These are phyloP conservation scores for Vicia faba DNA, from an alignment of 306 rosid species.

Conservation along the genomic window DNA sequence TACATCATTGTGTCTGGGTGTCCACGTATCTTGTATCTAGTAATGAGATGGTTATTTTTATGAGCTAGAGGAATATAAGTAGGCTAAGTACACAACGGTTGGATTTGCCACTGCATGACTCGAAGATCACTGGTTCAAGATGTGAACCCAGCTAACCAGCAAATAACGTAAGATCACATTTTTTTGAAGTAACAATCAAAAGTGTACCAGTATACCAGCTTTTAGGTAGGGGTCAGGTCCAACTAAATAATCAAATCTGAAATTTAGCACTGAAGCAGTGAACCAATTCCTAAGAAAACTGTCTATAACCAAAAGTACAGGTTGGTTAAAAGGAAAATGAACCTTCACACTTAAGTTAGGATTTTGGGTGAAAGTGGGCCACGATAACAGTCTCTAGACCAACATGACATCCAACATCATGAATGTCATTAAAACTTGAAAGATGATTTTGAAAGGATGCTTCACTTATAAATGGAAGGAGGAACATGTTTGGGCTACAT, in stretches of 20 bases:
- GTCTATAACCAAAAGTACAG: conserved; percentile 8
- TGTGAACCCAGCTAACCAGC: background rate
- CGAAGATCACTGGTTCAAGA: background rate
- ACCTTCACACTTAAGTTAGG: background rate
- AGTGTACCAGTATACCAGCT: background rate
- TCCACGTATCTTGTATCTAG: too few relatives aligned
- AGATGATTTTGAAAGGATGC: conserved; percentile 1
- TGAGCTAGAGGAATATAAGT: too few relatives aligned
- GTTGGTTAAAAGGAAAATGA: conserved; percentile 3
- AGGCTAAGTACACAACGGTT: background rate
- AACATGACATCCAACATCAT: conserved; percentile 17
- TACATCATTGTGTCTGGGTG: too few relatives aligned
- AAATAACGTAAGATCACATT: background rate
- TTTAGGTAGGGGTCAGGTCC: conserved; percentile 3
- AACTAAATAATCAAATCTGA: conserved; percentile 13
- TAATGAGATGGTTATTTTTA: too few relatives aligned
- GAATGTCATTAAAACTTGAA: conserved; percentile 6
- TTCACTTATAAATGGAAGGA: conserved; percentile 7
- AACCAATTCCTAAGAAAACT: background rate
- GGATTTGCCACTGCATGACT: conserved; percentile 1
- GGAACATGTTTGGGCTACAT: conserved; percentile 24
- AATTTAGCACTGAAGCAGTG: background rate
- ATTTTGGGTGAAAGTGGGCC: conserved; percentile 5
- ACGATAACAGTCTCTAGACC: conserved; percentile 5
- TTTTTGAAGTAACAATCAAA: background rate